Base-by-base conservation (phyloP, 129 eudicot species). In the Logfia minima region DNA sequence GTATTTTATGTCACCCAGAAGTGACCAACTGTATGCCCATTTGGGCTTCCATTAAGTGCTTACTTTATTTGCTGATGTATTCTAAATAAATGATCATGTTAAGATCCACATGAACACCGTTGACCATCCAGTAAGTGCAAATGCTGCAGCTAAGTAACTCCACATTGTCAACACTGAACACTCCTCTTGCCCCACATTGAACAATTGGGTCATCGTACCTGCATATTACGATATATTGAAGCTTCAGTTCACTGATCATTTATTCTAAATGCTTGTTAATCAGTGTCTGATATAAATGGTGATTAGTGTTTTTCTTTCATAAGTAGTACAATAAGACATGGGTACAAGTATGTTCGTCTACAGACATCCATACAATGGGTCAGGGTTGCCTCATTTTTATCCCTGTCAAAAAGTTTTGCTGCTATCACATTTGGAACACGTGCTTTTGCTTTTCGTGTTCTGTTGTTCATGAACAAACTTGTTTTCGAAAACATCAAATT, bases 121-220 rank as follows among this genome's bases (percentile, higher is more conserved):
- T 51, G 82, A 79, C 82, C 82, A 79, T 71, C 77, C 82, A 4
- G 82, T 70, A 11, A 79, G 71, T 6, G 82, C 82, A 31, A 79
- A 43, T 13, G 77, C 82, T 29, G 82, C 77, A 41, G 77, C 82
- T 29, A 79, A 61, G 55, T 79, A 79, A 79, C 82, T n/a, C 82
- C 82, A 79, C 82, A 79, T 70, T 0, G 77, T 79, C 23, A 79
- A 68, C 65, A 79, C 77, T 0, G 82, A 79, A 61, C 82, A 70
- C 76, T 79, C 82, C 65, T 79, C 82, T 61, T 79, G 82, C 18
- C 77, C 82, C 77, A 79, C 77, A 22, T 31, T 34, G 21, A 70
- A 79, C 77, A 79, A 55, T 21, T 79, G 77, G 32, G 77, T 62
- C 82, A 79, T 79, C 6, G 82, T 79, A 79, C 82, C 82, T 79